Conservation (phyloP, 1,284 basidiomycete species). For the Coriolopsis trogii region DNA sequence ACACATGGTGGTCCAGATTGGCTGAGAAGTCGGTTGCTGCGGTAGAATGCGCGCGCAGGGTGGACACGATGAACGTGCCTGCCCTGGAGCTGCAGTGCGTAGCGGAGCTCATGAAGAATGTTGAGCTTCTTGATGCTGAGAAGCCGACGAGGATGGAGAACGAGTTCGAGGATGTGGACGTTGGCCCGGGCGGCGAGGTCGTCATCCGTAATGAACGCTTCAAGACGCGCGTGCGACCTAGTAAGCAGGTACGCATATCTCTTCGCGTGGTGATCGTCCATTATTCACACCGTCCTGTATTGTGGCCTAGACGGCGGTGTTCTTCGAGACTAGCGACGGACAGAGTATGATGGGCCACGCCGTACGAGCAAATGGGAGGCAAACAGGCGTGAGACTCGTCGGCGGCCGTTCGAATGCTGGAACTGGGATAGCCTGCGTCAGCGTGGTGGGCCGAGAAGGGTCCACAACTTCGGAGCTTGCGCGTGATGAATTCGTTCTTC, state of each 20-base stretch:
- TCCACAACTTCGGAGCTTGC: constrained; percentile 15
- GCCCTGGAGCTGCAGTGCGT: constrained; percentile 20
- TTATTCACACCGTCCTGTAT: background rate
- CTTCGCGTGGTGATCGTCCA: background rate
- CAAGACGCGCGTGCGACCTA: constrained; percentile 24
- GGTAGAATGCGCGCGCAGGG: no score
- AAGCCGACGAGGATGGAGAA: constrained; percentile 32
- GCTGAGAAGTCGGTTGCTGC: no score
- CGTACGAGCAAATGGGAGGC: constrained; percentile 9
- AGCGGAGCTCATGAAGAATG: constrained; percentile 22
- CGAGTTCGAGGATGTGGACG: constrained; percentile 23
- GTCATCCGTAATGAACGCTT: constrained; percentile 24
- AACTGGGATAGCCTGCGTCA: constrained; percentile 13
- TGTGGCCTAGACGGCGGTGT: background rate
- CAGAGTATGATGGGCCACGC: constrained; percentile 8
- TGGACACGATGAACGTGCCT: constrained; percentile 1
- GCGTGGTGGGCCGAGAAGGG: constrained; percentile 21
- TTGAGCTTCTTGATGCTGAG: constrained; percentile 23
- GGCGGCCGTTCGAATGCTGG: constrained; percentile 8
- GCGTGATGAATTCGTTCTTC: constrained; percentile 20
- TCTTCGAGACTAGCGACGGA: no score
- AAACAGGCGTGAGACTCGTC: constrained; percentile 5
- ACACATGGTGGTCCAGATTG: no score
- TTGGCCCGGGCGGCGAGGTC: constrained; percentile 8
- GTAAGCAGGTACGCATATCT: constrained; percentile 16